Evolutionary conservation across 495 filamentous ascomycete species (phyloP), one percentile per base, ranked within the genome.

Genomic region (Penicillium fimorum): DNA sequence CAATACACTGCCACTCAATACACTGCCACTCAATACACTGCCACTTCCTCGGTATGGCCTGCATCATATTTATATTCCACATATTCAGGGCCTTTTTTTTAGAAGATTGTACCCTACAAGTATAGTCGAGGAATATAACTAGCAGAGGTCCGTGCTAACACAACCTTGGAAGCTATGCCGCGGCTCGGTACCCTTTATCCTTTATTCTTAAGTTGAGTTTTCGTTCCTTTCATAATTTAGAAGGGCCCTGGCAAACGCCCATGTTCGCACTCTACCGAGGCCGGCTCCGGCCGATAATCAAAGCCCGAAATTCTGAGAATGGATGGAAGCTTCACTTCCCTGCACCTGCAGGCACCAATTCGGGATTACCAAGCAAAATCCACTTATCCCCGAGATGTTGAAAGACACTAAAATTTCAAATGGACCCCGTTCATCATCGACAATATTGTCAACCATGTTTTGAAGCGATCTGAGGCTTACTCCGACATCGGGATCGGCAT

Each of bases 401-500:
- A 13, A 5, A 9, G 41, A 13, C 20, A 3, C 41, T 20, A 22
- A 22, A 22, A 6, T 24, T 11, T 12, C 8, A 29, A 47, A 47
- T 29, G 4, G 44, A 17, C 4, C 35, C n/a, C 22, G 25, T 24
- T 43, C 41, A 13, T 5, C 33, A 37, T 1, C n/a, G n/a, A n/a
- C 15, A n/a, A 38, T 37, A 0, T 17, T 38, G 35, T 17, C 35
- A 7, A 37, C 6, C 13, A 13, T n/a, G 22, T 24, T 29, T n/a
- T 8, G 3, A 11, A 30, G 8, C 3, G 3, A 33, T 20, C 44
- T 12, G 24, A 7, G 22, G 44, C 13, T 29, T 29, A 6, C 25
- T 18, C 44, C 25, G 25, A 30, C 22, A 29, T 47, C 44, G 44
- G 44, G n/a, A 20, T 47, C n/a, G n/a, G 44, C n/a, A 24, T 47